Evolutionary conservation across 2,329 filamentous ascomycete species (phyloP).

Genomic region (Fusarium keratoplasticum): DNA sequence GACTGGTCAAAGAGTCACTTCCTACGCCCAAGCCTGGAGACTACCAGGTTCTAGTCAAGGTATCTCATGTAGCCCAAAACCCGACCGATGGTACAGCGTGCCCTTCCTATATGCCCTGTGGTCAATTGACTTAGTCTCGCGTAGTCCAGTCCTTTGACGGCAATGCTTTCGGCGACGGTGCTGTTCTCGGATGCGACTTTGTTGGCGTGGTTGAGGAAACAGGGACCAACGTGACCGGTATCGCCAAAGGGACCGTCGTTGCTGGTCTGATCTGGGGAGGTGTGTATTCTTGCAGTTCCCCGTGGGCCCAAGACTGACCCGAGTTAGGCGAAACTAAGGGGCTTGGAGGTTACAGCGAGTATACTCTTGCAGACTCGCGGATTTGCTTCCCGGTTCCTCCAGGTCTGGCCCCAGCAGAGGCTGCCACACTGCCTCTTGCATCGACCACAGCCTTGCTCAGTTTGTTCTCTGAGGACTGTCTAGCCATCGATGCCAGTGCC

Average conservation of each 20-base stretch:
- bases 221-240: conserved; percentile 39
- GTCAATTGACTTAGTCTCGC: neutral
- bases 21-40: neutral
- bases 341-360: conserved; percentile 54
- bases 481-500: conserved; percentile 46
- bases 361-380: conserved; percentile 53
- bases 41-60: neutral
- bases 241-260: conserved; percentile 36
- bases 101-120: neutral
- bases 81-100: neutral
- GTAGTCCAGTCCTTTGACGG: conserved; percentile 42
- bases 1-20: neutral
- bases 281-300: conserved; percentile 10
- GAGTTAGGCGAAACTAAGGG: conserved; percentile 42
- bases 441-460: conserved; percentile 53
- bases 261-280: conserved; percentile 47
- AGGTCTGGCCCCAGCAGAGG: conserved; percentile 45
- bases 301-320: neutral
- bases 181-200: conserved; percentile 54
- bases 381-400: conserved; percentile 55
- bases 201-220: conserved; percentile 49
- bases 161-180: conserved; percentile 52
- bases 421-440: conserved; percentile 54
- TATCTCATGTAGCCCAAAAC: neutral
- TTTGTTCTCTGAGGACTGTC: conserved; percentile 51